Conservation (phyloP, 2,329 filamentous ascomycete genomes). For the Trichoderma semiorbis region DNA sequence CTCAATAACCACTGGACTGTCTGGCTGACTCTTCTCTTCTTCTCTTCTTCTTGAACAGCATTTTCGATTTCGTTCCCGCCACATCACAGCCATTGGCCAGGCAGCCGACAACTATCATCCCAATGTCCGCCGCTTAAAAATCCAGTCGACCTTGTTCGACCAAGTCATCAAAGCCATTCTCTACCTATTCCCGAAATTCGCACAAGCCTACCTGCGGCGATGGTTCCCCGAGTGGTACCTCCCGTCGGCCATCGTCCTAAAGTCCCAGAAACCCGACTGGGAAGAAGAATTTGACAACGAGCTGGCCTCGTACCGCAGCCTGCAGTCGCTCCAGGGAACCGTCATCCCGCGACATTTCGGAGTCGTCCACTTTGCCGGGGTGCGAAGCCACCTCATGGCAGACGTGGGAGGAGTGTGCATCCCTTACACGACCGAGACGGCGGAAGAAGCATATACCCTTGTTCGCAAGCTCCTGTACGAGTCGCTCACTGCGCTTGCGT, state of each 20-base stretch:
- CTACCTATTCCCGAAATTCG: constrained; percentile 15
- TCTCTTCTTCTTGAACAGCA: neutral
- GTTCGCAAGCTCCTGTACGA: constrained; percentile 29
- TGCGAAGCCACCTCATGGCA: constrained; percentile 25
- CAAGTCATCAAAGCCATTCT: constrained; percentile 15
- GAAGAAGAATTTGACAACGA: constrained; percentile 29
- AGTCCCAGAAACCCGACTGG: constrained; percentile 25
- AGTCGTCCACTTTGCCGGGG: constrained; percentile 20
- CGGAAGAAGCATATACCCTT: constrained; percentile 18
- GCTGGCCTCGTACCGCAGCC: constrained; percentile 22
- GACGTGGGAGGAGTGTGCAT: constrained; percentile 25
- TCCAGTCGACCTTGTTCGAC: constrained; percentile 12
- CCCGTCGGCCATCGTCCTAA: constrained; percentile 22
- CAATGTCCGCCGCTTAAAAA: constrained; percentile 23
- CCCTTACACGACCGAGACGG: constrained; percentile 22
- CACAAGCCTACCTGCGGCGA: constrained; percentile 7
- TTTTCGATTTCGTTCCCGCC: constrained; percentile 17
- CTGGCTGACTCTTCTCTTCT: neutral
- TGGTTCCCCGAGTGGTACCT: constrained; percentile 22
- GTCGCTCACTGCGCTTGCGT: constrained; percentile 24
- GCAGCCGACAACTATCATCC: constrained; percentile 16
- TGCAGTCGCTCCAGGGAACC: constrained; percentile 24
- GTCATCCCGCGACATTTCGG: constrained; percentile 25
- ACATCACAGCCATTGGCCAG: constrained; percentile 17
- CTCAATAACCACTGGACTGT: accelerated